Conservation (phyloP, 768 basidiomycete species). For the Hypholoma fasciculare region DNA sequence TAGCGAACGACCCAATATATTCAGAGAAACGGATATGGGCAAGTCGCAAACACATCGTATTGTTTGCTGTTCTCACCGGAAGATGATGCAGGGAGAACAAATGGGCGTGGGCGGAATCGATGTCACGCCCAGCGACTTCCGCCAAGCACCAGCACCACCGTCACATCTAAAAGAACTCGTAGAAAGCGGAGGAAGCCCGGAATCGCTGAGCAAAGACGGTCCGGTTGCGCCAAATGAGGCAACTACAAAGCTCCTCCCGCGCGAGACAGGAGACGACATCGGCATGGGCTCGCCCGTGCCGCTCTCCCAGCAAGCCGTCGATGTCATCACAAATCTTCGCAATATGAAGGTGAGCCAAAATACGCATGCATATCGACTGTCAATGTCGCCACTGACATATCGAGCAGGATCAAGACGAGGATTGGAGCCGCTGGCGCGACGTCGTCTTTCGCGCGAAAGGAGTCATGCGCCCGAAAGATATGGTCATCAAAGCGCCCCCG, state of each 20-base stretch:
- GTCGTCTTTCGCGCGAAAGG: conserved; percentile 80
- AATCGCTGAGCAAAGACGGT: conserved; percentile 34
- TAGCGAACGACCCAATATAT: conserved; percentile 96
- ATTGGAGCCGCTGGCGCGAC: conserved; percentile 88
- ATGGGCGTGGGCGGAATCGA: conserved; percentile 84
- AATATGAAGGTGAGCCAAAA: conserved; percentile 72
- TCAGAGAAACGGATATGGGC: conserved; percentile 80
- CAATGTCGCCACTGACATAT: not conserved
- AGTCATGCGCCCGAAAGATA: conserved; percentile 43
- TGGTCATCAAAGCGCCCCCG: conserved; percentile 52
- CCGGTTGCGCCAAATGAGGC: conserved; percentile 10
- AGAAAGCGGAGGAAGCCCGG: conserved; percentile 44
- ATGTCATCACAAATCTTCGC: conserved; percentile 74
- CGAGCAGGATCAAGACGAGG: conserved; percentile 77
- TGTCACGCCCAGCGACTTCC: conserved; percentile 63
- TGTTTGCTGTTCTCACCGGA: not conserved
- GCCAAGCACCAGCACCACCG: conserved; percentile 61
- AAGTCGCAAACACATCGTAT: conserved; percentile 18
- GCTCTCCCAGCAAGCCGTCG: conserved; percentile 73
- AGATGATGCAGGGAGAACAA: conserved; percentile 54
- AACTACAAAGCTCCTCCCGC: conserved; percentile 56
- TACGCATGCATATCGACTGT: not conserved
- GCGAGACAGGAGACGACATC: conserved; percentile 85
- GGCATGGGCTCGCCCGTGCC: conserved; percentile 87
- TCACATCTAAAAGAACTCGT: conserved; percentile 42